phyloP scores from a whole-genome alignment of 2,329 filamentous ascomycete genomes.

The Pyrenochaeta sp. region DNA sequence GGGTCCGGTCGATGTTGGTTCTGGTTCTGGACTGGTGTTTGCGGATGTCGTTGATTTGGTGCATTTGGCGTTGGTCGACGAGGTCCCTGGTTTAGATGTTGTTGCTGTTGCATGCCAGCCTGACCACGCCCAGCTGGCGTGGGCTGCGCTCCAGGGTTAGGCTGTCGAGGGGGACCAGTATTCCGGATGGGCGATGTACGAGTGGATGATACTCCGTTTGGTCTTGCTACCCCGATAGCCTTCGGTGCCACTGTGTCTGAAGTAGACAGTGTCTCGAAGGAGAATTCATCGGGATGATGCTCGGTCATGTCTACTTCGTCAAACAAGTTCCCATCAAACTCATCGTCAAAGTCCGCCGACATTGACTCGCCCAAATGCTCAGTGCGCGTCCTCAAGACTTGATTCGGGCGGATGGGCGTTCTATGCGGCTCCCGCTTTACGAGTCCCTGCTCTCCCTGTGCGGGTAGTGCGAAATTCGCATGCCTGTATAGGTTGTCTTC shows the following conservation, averaged over 20 bases:
- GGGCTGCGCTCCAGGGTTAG: conserved; percentile 31
- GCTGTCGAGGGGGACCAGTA: conserved; percentile 29
- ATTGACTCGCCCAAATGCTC: conserved; percentile 47
- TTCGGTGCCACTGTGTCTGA: conserved; percentile 22
- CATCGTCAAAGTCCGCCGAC: conserved; percentile 60
- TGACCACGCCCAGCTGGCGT: conserved; percentile 33
- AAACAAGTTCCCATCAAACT: conserved; percentile 63
- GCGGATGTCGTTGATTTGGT: conserved; percentile 40
- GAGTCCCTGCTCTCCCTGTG: conserved; percentile 42
- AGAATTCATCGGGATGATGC: conserved; percentile 70
- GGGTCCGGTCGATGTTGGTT: conserved; percentile 32
- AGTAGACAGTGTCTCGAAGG: conserved; percentile 34
- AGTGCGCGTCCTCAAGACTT: conserved; percentile 36
- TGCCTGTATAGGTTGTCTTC: conserved; percentile 84
- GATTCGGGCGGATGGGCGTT: conserved; percentile 33
- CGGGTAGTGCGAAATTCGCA: conserved; percentile 69
- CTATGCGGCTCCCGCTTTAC: conserved; percentile 40
- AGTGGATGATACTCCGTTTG: conserved; percentile 28
- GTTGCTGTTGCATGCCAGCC: conserved; percentile 34
- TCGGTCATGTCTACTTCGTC: conserved; percentile 65
- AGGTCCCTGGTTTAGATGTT: conserved; percentile 31
- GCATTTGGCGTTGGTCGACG: conserved; percentile 26
- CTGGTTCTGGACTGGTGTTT: conserved; percentile 35
- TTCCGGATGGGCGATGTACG: conserved; percentile 33
- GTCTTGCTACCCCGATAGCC: conserved; percentile 19